Conservation (phyloP, 106 monocot species). For the Allium fistulosum region DNA sequence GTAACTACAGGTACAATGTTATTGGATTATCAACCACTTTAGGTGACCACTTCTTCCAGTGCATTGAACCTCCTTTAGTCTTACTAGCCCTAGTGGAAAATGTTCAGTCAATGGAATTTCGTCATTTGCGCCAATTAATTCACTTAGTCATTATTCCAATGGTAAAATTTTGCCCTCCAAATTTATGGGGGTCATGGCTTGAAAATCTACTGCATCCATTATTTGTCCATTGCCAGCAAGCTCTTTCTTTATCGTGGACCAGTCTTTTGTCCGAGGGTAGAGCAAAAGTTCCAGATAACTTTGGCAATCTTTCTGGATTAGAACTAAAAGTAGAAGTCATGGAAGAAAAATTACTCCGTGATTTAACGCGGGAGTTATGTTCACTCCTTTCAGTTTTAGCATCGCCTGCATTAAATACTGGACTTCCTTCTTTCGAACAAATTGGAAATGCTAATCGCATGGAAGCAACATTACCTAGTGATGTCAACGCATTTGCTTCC, state of each 20-base stretch:
- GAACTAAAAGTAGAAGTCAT: slow-evolving; percentile 93
- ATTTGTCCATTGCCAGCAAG: slow-evolving; percentile 81
- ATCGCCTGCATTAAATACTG: slow-evolving; percentile 51
- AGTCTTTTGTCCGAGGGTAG: slow-evolving; percentile 64
- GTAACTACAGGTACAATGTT: slow-evolving; percentile 77
- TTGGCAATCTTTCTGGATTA: slow-evolving; percentile 64
- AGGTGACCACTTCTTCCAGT: slow-evolving; percentile 69
- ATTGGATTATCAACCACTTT: slow-evolving; percentile 71
- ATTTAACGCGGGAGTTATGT: slow-evolving; percentile 82
- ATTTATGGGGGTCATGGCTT: slow-evolving; percentile 62
- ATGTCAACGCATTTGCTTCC: slow-evolving; percentile 44
- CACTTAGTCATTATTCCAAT: slow-evolving; percentile 70
- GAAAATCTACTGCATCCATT: slow-evolving; percentile 72
- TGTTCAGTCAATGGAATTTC: slow-evolving; percentile 90
- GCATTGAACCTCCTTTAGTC: slow-evolving; percentile 51
- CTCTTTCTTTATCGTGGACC: slow-evolving; percentile 75
- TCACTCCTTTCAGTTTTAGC: slow-evolving; percentile 66
- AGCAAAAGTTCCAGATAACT: slow-evolving; percentile 82
- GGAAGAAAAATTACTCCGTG: slow-evolving; percentile 91
- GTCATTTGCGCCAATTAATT: slow-evolving; percentile 81
- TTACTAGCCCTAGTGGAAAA: slow-evolving; percentile 74
- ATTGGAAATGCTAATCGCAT: slow-evolving; percentile 46
- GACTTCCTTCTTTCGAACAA: slow-evolving; percentile 74
- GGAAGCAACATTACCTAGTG: slow-evolving; percentile 39
- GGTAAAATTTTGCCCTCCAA: slow-evolving; percentile 64